Base-by-base conservation (phyloP, 257 asterid genomes). In the Verbascum thapsus region DNA sequence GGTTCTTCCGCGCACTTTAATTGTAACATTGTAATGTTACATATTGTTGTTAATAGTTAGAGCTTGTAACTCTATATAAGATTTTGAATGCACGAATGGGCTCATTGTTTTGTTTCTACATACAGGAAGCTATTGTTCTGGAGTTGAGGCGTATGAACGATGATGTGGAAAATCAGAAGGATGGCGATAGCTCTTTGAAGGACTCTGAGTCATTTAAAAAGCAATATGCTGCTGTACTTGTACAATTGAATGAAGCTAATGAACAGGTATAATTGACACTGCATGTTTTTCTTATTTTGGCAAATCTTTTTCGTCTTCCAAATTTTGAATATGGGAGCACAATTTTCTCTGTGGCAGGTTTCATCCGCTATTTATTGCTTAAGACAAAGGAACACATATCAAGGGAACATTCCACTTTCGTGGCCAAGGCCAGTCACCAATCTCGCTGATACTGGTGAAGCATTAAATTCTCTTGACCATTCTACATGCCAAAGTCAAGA, bases 121-220 rank as follows among this genome's bases (percentile, higher is more conserved):
- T 73, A 61, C 67, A 94, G 99, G 99, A 94, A 73, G 96, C 95
- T 47, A 54, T 85, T 68, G 86, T 90, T 79, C 71, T 53, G 18
- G 96, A 94, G 81, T 77, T 94, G 68, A 87, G 85, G 83, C 85
- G 68, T 35, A 69, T 90, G 94, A 87, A 94, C 53, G 90, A 92
- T 56, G 96, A 87, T 19, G 86, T 80, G 55, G 84, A 82, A 80
- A 75, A 71, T 77, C 83, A 83, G 45, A 81, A 67, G 72, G 72
- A 74, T 10, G 78, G 71, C 6, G 76, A 67, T 22, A 47, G 68
- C 78, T 72, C 90, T 57, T 83, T 85, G 53, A 84, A 90, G 76
- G 95, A 85, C 45, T 82, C 88, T 0, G 97, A 94, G 38, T 49
- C 85, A 37, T 87, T 89, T 78, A 81, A 77, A 59, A 94, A 84